Percentiles rank a stretch among this genome's conserved stretches.
phyloP scores from a whole-genome alignment of 805 yeast genomes.

The Metschnikowia henanensis region DNA sequence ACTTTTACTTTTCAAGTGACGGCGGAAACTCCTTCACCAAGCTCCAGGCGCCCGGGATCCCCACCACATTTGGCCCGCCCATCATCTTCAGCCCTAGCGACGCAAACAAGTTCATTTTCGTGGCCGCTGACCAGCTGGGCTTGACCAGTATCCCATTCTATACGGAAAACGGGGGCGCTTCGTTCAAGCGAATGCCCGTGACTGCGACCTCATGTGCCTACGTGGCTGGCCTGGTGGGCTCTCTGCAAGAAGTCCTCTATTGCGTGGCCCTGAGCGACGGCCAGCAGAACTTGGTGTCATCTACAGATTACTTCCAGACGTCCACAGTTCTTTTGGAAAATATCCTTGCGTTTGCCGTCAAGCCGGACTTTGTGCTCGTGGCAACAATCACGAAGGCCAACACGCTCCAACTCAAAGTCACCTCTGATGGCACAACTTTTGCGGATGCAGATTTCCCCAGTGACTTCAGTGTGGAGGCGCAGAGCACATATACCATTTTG shows the following conservation, averaged over 20 bases:
- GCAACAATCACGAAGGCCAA: slow-evolving; percentile 55
- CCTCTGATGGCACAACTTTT: slow-evolving; percentile 74
- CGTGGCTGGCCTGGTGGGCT: slow-evolving; percentile 53
- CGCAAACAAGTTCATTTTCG: slow-evolving; percentile 62
- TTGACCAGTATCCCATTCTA: slow-evolving; percentile 56
- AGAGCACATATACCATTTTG: slow-evolving; percentile 68
- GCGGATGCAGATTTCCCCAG: slow-evolving; percentile 80
- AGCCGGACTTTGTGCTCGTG: slow-evolving; percentile 70
- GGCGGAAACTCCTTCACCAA: slow-evolving; percentile 61
- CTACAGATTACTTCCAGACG: slow-evolving; percentile 52
- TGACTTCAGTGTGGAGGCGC: slow-evolving; percentile 55
- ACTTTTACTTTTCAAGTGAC: slow-evolving; percentile 60
- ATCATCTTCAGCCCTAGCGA: slow-evolving; percentile 64
- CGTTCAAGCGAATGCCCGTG: slow-evolving; percentile 55
- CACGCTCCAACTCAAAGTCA: slow-evolving; percentile 62
- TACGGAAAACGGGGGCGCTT: slow-evolving; percentile 66
- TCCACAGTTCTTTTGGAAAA: slow-evolving; percentile 47
- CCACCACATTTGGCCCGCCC: slow-evolving; percentile 32
- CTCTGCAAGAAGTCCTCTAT: slow-evolving; percentile 50
- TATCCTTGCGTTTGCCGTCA: slow-evolving; percentile 72
- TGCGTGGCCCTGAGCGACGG: slow-evolving; percentile 54
- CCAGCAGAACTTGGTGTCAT: slow-evolving; percentile 39
- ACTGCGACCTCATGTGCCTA: slow-evolving; percentile 65
- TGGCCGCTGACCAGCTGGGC: slow-evolving; percentile 62
- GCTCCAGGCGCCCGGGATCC: slow-evolving; percentile 44